Evolutionary conservation across 1,284 basidiomycete genomes (phyloP), one percentile per base, ranked within the genome.

Genomic region (Lignosus rhinocerotis): DNA sequence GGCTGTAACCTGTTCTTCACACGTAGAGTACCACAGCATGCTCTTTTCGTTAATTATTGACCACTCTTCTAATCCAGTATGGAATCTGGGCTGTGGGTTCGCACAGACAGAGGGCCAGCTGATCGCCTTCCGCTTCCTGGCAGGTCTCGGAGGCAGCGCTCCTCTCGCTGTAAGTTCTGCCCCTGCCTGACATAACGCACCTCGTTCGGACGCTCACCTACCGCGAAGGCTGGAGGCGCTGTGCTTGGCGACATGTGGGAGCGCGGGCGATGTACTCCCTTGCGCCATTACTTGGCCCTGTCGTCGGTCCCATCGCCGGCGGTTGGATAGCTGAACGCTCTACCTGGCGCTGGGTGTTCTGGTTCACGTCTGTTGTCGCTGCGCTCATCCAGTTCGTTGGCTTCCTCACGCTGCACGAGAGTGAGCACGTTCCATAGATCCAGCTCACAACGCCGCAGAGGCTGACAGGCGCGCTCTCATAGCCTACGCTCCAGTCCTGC

Each of bases 31-130:
- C 34, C 69, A 79, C 5, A 1, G 1, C 32, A 17, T 11, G 6
- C 12, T 16, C 7, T 33, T 25, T 44, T 36, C 32, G 17, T 11
- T 48, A 9, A 17, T 34, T 42, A 14, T 25, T 25, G n/a, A 48
- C 25, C 42, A 25, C n/a, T 30, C 42, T 25, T 16, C n/a, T 45
- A 21, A 34, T 19, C 5, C 51, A 85, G 84, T 69, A 3, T 87
- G 85, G 83, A 88, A 87, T 65, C 62, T 85, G 0, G 83, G 66
- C 1, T 88, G 87, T 59, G 83, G 84, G 0, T 88, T 87, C 56
- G 82, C 87, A 0, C 79, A 81, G 56, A 86, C 73, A 47, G 76
- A 77, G 45, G 71, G 69, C 0, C 80, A 89, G 60, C 70, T 88
- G 0, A 80, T 88, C 33, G 84, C 75, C 0, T 90, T 89, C 67